phyloP scores from a whole-genome alignment of 306 rosid genomes.

The Quercus glauca region DNA sequence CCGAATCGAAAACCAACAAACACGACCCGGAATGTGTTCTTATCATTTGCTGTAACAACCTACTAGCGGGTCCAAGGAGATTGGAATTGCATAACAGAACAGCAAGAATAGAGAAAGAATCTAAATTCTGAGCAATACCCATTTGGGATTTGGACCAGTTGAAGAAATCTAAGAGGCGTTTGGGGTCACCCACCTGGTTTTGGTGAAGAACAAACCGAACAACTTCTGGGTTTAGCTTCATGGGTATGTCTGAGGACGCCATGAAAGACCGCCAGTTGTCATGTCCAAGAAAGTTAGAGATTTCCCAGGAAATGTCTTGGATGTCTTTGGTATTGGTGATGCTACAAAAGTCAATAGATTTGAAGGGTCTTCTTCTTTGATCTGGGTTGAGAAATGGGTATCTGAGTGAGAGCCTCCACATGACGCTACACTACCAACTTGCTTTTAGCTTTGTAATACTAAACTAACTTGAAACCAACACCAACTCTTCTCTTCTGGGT shows the following conservation, averaged over 20 bases:
- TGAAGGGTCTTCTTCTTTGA: too few species aligned
- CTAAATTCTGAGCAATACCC: conserved; percentile 35
- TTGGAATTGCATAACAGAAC: conserved; percentile 41
- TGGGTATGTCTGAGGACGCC: conserved; percentile 9
- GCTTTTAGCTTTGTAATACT: too few species aligned
- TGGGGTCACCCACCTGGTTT: conserved; percentile 24
- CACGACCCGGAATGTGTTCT: conserved; percentile 16
- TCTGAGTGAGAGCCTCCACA: too few species aligned
- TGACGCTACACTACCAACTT: too few species aligned
- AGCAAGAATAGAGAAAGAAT: conserved; percentile 38
- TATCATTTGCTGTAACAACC: conserved; percentile 36
- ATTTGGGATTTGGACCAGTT: conserved; percentile 22
- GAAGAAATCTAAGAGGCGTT: conserved; percentile 37
- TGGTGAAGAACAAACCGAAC: conserved; percentile 26
- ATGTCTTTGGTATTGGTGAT: neutral
- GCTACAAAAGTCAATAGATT: neutral
- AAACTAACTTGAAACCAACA: too few species aligned
- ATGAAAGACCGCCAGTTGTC: conserved; percentile 25
- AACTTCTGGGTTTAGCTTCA: conserved; percentile 34
- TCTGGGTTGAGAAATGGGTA: too few species aligned
- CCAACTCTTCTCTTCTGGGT: too few species aligned
- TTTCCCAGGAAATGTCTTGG: neutral
- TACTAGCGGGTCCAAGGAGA: conserved; percentile 16
- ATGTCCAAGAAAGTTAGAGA: conserved; percentile 27
- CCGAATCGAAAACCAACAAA: conserved; percentile 30